phyloP scores from a whole-genome alignment of 2,329 filamentous ascomycete species.

The Truncatella angustata region DNA sequence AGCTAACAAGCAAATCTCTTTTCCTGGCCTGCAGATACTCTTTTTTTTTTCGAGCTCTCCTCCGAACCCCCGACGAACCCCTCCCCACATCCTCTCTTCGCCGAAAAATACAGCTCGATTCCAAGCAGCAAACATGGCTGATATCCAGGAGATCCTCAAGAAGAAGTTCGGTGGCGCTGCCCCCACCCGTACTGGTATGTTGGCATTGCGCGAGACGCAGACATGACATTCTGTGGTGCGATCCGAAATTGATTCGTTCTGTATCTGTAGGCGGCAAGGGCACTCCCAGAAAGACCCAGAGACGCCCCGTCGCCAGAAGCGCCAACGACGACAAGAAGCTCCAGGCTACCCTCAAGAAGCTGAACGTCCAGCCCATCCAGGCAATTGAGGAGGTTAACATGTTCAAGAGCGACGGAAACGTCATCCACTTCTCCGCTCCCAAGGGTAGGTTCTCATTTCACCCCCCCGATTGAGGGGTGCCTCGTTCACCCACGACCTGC shows the following conservation, averaged over 20 bases:
- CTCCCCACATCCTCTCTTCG: slow-evolving; percentile 7
- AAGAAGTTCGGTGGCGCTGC: slow-evolving; percentile 33
- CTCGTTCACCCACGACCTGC: background rate
- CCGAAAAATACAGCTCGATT: slow-evolving; percentile 2
- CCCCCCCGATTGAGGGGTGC: slow-evolving; percentile 60
- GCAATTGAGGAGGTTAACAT: slow-evolving; percentile 99
- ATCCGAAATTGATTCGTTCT: slow-evolving; percentile 4
- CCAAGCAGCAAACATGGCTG: slow-evolving; percentile 26
- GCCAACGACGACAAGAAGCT: slow-evolving; percentile 99
- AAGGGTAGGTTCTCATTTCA: slow-evolving; percentile 78
- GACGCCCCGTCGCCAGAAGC: slow-evolving; percentile 92
- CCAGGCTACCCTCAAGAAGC: slow-evolving; percentile 95
- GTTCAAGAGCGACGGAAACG: slow-evolving; percentile 99
- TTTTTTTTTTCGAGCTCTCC: background rate
- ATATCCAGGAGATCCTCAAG: slow-evolving; percentile 44
- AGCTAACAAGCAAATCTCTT: no score
- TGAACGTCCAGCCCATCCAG: slow-evolving; percentile 99
- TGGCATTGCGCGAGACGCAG: background rate
- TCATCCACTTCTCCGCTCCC: slow-evolving; percentile 97
- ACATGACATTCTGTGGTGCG: no score
- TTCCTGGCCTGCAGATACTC: background rate
- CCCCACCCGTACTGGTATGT: slow-evolving; percentile 32
- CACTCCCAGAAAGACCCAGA: slow-evolving; percentile 95
- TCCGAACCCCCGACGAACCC: slow-evolving; percentile 7
- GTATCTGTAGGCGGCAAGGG: slow-evolving; percentile 74